These are phyloP conservation scores for Saccharomyces mikatae DNA, from an alignment of 805 yeast genomes.

Conservation along the genomic window DNA sequence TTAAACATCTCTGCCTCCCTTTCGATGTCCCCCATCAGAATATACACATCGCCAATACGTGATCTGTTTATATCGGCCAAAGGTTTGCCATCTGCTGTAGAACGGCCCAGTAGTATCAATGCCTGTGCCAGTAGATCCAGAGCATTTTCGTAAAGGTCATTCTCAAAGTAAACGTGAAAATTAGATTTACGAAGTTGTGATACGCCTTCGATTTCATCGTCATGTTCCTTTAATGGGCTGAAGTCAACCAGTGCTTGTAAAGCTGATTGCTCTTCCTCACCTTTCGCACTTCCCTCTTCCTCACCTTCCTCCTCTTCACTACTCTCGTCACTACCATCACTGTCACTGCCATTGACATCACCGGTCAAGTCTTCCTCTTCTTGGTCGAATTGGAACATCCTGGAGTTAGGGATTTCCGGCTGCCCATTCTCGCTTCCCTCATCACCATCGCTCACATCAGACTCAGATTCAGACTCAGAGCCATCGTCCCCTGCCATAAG, in stretches of 20 bases:
- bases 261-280: neutral
- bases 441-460: slow-evolving; percentile 8
- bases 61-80: slow-evolving; percentile 12
- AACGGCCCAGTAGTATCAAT: slow-evolving; percentile 17
- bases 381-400: slow-evolving; percentile 19
- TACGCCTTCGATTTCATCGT: neutral
- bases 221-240: neutral
- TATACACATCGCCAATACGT: slow-evolving; percentile 66
- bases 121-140: slow-evolving; percentile 73
- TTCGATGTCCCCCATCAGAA: slow-evolving; percentile 80
- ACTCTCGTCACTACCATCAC: slow-evolving; percentile 5
- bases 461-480: slow-evolving; percentile 14
- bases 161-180: slow-evolving; percentile 11
- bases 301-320: slow-evolving; percentile 5
- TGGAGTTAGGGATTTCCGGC: slow-evolving; percentile 35
- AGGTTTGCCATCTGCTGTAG: neutral
- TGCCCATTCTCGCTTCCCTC: slow-evolving; percentile 40
- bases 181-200: neutral
- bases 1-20: slow-evolving; percentile 81
- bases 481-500: slow-evolving; percentile 16
- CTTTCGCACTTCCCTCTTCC: slow-evolving; percentile 1
- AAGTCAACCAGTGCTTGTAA: neutral
- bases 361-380: slow-evolving; percentile 17
- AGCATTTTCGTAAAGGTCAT: slow-evolving; percentile 58
- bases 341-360: slow-evolving; percentile 1